Conservation (phyloP, 2,329 filamentous ascomycete genomes). For the Monilinia fructicola region DNA sequence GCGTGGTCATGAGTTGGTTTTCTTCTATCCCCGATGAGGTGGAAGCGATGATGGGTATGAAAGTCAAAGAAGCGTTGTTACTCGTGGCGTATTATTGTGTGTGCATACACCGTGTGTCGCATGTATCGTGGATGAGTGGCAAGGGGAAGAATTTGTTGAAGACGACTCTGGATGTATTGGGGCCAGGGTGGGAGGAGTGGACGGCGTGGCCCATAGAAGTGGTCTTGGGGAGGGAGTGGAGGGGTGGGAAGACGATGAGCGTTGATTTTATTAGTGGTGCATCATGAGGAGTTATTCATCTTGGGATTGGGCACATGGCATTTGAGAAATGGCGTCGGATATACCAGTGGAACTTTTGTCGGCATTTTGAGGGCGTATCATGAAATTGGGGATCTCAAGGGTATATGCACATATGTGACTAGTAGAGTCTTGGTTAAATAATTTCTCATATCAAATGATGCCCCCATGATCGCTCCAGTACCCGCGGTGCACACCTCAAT, state of each 20-base stretch:
- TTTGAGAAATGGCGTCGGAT: slow-evolving; percentile 13
- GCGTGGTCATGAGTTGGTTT: slow-evolving; percentile 43
- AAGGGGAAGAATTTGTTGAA: slow-evolving; percentile 44
- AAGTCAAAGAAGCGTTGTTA: slow-evolving; percentile 43
- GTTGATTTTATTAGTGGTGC: slow-evolving; percentile 19
- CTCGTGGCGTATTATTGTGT: slow-evolving; percentile 44
- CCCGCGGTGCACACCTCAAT: neutral
- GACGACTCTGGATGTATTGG: slow-evolving; percentile 39
- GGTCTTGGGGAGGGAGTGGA: slow-evolving; percentile 23
- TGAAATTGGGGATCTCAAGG: neutral
- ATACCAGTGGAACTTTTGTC: slow-evolving; percentile 11
- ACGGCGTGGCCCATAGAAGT: slow-evolving; percentile 34
- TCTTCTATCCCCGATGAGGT: slow-evolving; percentile 40
- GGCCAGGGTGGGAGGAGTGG: slow-evolving; percentile 32
- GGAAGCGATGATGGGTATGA: slow-evolving; percentile 40
- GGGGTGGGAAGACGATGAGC: slow-evolving; percentile 18
- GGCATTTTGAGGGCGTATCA: slow-evolving; percentile 13
- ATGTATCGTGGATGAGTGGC: slow-evolving; percentile 47
- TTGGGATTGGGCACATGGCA: slow-evolving; percentile 11
- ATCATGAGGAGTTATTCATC: slow-evolving; percentile 2
- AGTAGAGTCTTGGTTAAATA: neutral
- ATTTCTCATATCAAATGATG: slow-evolving; percentile 6
- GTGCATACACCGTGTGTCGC: slow-evolving; percentile 42
- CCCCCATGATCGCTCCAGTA: neutral
- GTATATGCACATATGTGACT: neutral